Base-by-base conservation (phyloP, 495 filamentous ascomycete species). In the Glonium stellatum region DNA sequence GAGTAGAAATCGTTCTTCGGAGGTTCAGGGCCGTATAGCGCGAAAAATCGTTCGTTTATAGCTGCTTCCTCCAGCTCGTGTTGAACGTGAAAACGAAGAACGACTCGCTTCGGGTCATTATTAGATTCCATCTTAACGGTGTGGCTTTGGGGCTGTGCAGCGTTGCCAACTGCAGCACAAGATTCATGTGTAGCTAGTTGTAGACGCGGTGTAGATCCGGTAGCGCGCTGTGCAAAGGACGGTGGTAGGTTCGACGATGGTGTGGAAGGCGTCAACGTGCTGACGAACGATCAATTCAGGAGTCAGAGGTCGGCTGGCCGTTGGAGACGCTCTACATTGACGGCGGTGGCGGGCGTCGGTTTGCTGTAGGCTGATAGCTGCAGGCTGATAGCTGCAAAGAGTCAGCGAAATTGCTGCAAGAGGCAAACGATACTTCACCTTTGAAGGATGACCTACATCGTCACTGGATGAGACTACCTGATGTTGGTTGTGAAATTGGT, bases 241-340 rank as follows among this genome's bases (percentile, higher is more conserved):
- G 54, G 37, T 57, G 18, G 54, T 57, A 44, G 54, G 54, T 57
- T 57, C 54, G 54, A 44, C 18, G 37, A 57, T 46, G 54, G 54
- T 57, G 54, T 46, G 18, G 35, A 57, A 46, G 35, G 52, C 52
- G 52, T 55, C 52, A 55, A 55, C 52, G 52, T 55, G 52, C 8
- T 55, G 23, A 55, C 52, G 27, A 35, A 55, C 22, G 31, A 55
- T 55, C 52, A 34, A 55, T 35, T 55, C 46, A 48, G 46, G 46
- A 48, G 46, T 48, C 18, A 48, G 46, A 48, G 46, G 46, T 48
- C 46, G 46, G 46, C 46, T 48, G 46, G 46, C 46, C 46, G 46
- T 48, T 48, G 46, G 46, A 48, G 46, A 19, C 46, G 46, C 46
- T 48, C 46, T 48, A n/a, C 46, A 48, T 48, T 19, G 46, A 48